Evolutionary conservation across 208 protist genomes (phyloP).

Genomic region (Leptomonas pyrrhocoris): DNA sequence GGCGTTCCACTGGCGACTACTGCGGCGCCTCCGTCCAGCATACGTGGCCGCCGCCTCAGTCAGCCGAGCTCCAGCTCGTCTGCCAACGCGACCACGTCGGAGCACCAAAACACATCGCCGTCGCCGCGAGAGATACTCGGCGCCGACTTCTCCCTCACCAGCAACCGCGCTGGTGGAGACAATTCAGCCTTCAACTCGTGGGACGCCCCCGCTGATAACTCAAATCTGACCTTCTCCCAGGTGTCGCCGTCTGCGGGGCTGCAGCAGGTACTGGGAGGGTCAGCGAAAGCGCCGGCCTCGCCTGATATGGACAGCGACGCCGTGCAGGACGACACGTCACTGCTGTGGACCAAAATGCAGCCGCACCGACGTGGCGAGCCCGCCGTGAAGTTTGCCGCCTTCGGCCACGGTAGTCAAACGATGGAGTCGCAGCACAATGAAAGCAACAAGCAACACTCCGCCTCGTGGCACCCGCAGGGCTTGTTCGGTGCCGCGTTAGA

Average conservation of each 20-base stretch:
- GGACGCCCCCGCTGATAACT: neutral
- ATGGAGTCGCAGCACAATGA: neutral
- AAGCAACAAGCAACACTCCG: neutral
- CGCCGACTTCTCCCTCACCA: conserved; percentile 5
- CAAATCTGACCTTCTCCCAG: conserved; percentile 11
- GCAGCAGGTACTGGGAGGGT: neutral
- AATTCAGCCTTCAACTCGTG: conserved; percentile 12
- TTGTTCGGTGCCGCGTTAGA: conserved; percentile 6
- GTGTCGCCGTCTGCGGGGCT: neutral
- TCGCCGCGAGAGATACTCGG: neutral
- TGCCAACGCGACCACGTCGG: neutral
- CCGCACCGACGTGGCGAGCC: conserved; percentile 7
- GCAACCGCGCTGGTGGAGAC: neutral
- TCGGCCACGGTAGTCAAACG: neutral
- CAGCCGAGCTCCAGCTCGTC: neutral
- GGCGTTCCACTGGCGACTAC: conserved; percentile 9
- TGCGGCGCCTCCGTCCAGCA: neutral
- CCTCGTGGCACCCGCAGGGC: conserved; percentile 25
- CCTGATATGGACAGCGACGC: neutral
- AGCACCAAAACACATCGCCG: neutral
- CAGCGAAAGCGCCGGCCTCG: neutral
- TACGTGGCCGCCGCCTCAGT: neutral
- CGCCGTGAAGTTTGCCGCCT: conserved; percentile 10
- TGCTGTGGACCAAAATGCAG: neutral
- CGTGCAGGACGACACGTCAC: neutral